Base-by-base conservation (phyloP, 2,329 filamentous ascomycete species). In the Mycogone perniciosa region DNA sequence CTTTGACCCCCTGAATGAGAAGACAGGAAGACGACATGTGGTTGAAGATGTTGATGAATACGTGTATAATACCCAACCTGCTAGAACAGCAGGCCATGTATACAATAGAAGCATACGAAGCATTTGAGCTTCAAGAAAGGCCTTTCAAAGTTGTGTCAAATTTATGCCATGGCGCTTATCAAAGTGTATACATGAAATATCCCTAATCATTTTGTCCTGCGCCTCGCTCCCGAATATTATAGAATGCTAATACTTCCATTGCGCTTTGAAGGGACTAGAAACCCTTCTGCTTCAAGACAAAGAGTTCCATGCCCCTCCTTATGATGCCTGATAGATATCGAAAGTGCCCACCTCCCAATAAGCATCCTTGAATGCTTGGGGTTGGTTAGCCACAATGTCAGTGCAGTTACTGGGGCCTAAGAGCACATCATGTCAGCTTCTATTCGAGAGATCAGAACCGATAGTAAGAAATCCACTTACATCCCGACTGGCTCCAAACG, bases 301-400 rank as follows among this genome's bases (percentile, higher is more conserved):
- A 26, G 9, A 6, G n/a, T 30, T 8, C 6, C 4, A 3, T 11
- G n/a, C 8, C 37, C 7, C 10, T 27, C n/a, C 51, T 43, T 53
- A 67, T 3, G 60, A 55, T 7, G 64, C 41, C 45, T 71, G 65
- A 60, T 83, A 86, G 2, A 86, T 74, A 54, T 78, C 69, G 56
- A 86, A 84, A 7, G 69, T 64, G 2, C 75, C 77, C 67, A 86
- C 84, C 66, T 80, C 81, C 84, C 79, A 88, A 61, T 74, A 87
- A 1, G 79, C 84, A 60, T 79, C 74, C 40, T 67, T 71, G 62
- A 81, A 86, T 2, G 67, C 76, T 20, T 61, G 65, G 20, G 76
- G 81, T 56, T 80, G 76, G 48, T 76, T 77, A 5, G 80, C 75
- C 6, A 85, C 81, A 54, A 73, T 79, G 45, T 79, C 73, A 4